Evolutionary conservation across 108 stramenopile genomes (phyloP).

Genomic region (Conticribra guillardii): DNA sequence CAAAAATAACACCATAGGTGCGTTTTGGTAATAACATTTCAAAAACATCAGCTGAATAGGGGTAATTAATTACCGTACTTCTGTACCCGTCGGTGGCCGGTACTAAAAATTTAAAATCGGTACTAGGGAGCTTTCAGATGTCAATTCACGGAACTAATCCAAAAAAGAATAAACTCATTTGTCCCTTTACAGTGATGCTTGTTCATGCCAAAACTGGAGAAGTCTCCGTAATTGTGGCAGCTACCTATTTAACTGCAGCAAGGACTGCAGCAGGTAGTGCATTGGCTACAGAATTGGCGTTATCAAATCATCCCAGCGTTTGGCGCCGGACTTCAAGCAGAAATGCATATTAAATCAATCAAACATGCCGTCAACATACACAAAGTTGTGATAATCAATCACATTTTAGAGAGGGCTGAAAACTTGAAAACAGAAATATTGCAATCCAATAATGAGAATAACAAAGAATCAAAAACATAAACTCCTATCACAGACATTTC

Average conservation of each 20-base stretch:
- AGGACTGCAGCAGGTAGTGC: slow-evolving; percentile 84
- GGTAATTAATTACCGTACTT: too few species aligned
- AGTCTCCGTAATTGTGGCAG: slow-evolving; percentile 66
- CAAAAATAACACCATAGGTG: too few species aligned
- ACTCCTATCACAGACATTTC: slow-evolving; percentile 27
- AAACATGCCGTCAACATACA: slow-evolving; percentile 53
- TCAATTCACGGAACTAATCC: slow-evolving; percentile 67
- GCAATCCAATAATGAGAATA: slow-evolving; percentile 4
- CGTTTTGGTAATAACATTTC: too few species aligned
- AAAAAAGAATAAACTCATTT: slow-evolving; percentile 58
- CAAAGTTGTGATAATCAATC: slow-evolving; percentile 74
- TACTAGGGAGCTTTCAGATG: too few species aligned
- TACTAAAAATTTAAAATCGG: too few species aligned
- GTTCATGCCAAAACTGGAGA: slow-evolving; percentile 72
- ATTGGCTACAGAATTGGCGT: slow-evolving; percentile 57
- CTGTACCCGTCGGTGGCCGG: too few species aligned
- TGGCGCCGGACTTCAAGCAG: slow-evolving; percentile 83
- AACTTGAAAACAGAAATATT: slow-evolving; percentile 37
- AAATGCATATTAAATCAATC: slow-evolving; percentile 71
- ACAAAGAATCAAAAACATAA: slow-evolving; percentile 8
- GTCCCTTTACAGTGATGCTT: slow-evolving; percentile 72
- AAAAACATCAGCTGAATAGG: too few species aligned
- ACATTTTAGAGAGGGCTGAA: slow-evolving; percentile 60
- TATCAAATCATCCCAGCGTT: slow-evolving; percentile 47
- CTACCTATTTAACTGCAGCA: slow-evolving; percentile 81